These are phyloP conservation scores for Zarea fungicola DNA, from an alignment of 2,329 filamentous ascomycete genomes.

Conservation along the genomic window DNA sequence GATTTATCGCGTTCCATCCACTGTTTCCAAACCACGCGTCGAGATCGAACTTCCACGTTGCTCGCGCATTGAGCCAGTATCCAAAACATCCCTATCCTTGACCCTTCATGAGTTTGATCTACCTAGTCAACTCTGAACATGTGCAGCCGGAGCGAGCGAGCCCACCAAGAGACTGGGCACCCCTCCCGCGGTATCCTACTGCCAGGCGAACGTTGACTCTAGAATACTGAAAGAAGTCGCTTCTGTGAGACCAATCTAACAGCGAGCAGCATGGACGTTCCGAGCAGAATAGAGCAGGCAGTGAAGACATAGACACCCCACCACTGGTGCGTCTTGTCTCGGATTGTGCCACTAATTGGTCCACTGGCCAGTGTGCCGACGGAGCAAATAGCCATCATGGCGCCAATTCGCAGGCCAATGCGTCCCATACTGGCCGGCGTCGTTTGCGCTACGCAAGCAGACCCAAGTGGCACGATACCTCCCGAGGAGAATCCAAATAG, in stretches of 20 bases:
- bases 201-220: too few species aligned
- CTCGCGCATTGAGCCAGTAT: too few species aligned
- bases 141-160: too few species aligned
- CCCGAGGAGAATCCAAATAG: constrained; percentile 26
- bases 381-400: constrained; percentile 27
- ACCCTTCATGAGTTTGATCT: too few species aligned
- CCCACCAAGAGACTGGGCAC: too few species aligned
- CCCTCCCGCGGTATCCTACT: too few species aligned
- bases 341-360: constrained; percentile 19
- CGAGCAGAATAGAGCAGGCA: not conserved
- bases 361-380: constrained; percentile 21
- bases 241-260: not conserved
- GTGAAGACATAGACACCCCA: not conserved
- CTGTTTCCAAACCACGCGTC: too few species aligned
- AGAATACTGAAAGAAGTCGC: too few species aligned
- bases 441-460: constrained; percentile 27
- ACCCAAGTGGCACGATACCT: constrained; percentile 28
- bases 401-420: constrained; percentile 25
- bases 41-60: too few species aligned
- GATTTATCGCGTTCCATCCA: too few species aligned
- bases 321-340: constrained; percentile 8
- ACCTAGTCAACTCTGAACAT: too few species aligned
- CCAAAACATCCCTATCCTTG: too few species aligned
- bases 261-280: not conserved
- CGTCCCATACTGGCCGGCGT: constrained; percentile 21